Percentiles rank a stretch among this genome's conserved stretches.
These are phyloP conservation scores for Ustilago shanxiensis DNA, from an alignment of 1,284 basidiomycete species.

Conservation along the genomic window DNA sequence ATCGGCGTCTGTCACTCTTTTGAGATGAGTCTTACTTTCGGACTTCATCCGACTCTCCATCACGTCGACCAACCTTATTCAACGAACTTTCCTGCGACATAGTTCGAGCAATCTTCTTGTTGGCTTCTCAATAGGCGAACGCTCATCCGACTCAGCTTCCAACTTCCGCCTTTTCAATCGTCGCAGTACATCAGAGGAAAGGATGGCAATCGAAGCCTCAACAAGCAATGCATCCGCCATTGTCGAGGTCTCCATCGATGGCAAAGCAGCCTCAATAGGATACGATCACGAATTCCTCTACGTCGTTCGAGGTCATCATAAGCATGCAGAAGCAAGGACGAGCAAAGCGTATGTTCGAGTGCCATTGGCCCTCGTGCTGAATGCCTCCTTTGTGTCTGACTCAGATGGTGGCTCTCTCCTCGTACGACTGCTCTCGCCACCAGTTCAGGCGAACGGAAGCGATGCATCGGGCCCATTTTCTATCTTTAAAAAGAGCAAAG, in stretches of 20 bases:
- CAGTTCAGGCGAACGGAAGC: conserved; percentile 17
- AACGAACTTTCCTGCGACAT: not conserved
- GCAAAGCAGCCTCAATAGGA: conserved; percentile 54
- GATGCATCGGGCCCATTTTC: conserved; percentile 26
- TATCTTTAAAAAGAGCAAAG: conserved; percentile 41
- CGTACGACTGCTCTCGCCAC: conserved; percentile 59
- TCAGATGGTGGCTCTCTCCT: conserved; percentile 63
- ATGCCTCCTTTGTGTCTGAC: conserved; percentile 61
- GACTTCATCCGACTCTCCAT: not conserved
- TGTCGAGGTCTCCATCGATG: conserved; percentile 58
- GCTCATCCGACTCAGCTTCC: not conserved
- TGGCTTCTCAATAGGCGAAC: not conserved
- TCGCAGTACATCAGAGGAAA: not conserved
- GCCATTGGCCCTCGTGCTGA: conserved; percentile 54
- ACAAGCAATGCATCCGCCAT: conserved; percentile 6
- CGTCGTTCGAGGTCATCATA: conserved; percentile 40
- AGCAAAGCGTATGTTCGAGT: conserved; percentile 48
- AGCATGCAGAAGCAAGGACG: conserved; percentile 15
- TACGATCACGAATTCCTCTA: conserved; percentile 60
- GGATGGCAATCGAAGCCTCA: conserved; percentile 12
- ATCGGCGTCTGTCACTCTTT: not conserved
- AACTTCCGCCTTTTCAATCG: too few species aligned
- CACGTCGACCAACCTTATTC: not conserved
- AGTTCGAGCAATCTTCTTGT: not conserved
- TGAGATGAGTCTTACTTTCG: not conserved